Percentiles rank a stretch among this genome's conserved stretches.
Conservation (phyloP, 371 early-diverging fungal genomes). For the Blakeslea trispora region DNA sequence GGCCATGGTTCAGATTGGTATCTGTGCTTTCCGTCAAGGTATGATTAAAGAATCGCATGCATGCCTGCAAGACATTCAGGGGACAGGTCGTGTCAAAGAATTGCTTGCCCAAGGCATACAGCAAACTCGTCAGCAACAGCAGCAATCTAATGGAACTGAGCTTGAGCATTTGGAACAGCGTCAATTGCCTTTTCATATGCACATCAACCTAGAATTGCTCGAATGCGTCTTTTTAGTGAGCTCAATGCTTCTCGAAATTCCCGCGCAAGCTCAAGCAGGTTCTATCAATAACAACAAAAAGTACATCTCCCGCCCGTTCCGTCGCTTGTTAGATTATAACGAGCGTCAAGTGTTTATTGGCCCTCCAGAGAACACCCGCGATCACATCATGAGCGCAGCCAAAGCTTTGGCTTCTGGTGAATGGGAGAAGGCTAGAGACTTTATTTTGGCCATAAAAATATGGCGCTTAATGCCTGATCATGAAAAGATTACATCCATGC, state of each 20-base stretch:
- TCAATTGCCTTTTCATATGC: conserved; percentile 98
- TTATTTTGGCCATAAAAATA: conserved; percentile 88
- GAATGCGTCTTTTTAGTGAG: conserved; percentile 95
- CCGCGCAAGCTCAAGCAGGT: conserved; percentile 90
- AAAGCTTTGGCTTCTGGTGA: conserved; percentile 91
- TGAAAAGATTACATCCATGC: conserved; percentile 84
- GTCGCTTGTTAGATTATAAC: conserved; percentile 91
- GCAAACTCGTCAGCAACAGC: conserved; percentile 65
- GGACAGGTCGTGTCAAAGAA: conserved; percentile 89
- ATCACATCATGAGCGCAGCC: conserved; percentile 96
- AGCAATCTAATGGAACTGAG: too few species aligned
- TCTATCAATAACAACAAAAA: conserved; percentile 70
- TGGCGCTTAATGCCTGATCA: conserved; percentile 91
- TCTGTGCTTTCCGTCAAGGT: conserved; percentile 96
- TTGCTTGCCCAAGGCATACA: conserved; percentile 92
- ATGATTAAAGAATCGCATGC: conserved; percentile 85
- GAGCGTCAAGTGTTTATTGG: conserved; percentile 94
- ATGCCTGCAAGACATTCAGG: conserved; percentile 88
- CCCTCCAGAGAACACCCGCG: conserved; percentile 97
- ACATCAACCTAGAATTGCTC: conserved; percentile 96
- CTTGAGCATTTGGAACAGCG: conserved; percentile 88
- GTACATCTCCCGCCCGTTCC: conserved; percentile 90
- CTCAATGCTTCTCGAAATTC: conserved; percentile 96
- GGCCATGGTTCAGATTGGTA: conserved; percentile 93
- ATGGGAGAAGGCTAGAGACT: conserved; percentile 87